phyloP scores from a whole-genome alignment of 2,329 filamentous ascomycete genomes.

The Aspergillus sp. region DNA sequence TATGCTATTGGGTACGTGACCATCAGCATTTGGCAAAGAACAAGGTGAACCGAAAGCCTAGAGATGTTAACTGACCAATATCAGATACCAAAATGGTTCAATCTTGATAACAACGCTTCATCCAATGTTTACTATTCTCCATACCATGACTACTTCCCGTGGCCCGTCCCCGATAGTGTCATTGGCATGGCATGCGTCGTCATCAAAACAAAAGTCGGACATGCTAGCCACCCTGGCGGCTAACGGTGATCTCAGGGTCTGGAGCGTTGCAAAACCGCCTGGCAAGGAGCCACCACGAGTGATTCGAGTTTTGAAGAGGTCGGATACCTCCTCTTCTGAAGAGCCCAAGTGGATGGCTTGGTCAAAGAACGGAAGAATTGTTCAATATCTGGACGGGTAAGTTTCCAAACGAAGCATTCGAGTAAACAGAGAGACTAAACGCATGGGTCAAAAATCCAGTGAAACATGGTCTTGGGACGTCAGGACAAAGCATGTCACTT shows the following conservation, averaged over 20 bases:
- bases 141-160: conserved; percentile 82
- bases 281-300: conserved; percentile 76
- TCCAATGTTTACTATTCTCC: conserved; percentile 88
- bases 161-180: conserved; percentile 84
- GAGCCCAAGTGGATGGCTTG: conserved; percentile 96
- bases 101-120: conserved; percentile 86
- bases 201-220: conserved; percentile 91
- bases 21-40: conserved; percentile 11
- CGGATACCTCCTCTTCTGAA: conserved; percentile 64
- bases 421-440: background rate
- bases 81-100: conserved; percentile 90
- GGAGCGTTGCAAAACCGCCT: conserved; percentile 87
- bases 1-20: conserved; percentile 87
- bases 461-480: conserved; percentile 97
- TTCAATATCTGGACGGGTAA: conserved; percentile 89
- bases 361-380: conserved; percentile 96
- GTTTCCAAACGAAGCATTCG: conserved; percentile 36
- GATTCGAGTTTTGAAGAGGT: conserved; percentile 79
- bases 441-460: conserved; percentile 43
- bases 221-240: conserved; percentile 93
- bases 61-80: conserved; percentile 4
- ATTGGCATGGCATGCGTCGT: conserved; percentile 93
- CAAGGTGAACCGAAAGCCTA: background rate
- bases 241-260: conserved; percentile 89
- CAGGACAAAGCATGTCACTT: conserved; percentile 93